Evolutionary conservation across 2,329 filamentous ascomycete species (phyloP).

Genomic region (Drechslerella coelobrocha): DNA sequence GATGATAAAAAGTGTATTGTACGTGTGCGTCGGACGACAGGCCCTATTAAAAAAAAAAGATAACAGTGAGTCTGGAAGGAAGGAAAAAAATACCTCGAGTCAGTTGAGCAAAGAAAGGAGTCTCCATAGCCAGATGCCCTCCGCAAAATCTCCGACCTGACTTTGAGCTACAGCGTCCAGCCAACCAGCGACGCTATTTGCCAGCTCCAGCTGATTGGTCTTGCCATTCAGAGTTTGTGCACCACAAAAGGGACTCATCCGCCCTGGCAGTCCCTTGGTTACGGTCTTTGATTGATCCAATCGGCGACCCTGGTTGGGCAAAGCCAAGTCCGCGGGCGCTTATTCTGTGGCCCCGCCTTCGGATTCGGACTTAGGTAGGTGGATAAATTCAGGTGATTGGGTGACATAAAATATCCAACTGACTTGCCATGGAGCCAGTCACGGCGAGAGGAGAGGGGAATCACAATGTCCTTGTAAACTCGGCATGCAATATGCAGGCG

Average conservation of each 20-base stretch:
- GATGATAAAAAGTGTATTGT: constrained; percentile 1
- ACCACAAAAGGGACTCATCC: constrained; percentile 40
- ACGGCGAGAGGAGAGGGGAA: constrained; percentile 21
- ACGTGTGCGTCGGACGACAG: constrained; percentile 3
- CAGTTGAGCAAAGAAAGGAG: constrained; percentile 9
- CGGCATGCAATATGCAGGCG: not conserved
- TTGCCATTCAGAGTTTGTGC: constrained; percentile 47
- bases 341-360: constrained; percentile 38
- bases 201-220: constrained; percentile 36
- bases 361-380: constrained; percentile 31
- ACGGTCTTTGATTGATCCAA: constrained; percentile 48
- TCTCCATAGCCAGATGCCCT: constrained; percentile 13
- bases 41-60: constrained; percentile 28
- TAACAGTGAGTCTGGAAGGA: constrained; percentile 19
- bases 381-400: constrained; percentile 48
- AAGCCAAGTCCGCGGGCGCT: constrained; percentile 45
- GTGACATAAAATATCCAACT: constrained; percentile 20
- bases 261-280: constrained; percentile 48
- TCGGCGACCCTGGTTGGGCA: constrained; percentile 34
- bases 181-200: constrained; percentile 22
- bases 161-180: constrained; percentile 27
- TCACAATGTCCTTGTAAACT: constrained; percentile 47
- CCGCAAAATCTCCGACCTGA: constrained; percentile 49
- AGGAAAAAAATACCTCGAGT: not conserved
- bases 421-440: constrained; percentile 33